Evolutionary conservation across 2,329 filamentous ascomycete genomes (phyloP).

Genomic region (Alternaria incomplexa): DNA sequence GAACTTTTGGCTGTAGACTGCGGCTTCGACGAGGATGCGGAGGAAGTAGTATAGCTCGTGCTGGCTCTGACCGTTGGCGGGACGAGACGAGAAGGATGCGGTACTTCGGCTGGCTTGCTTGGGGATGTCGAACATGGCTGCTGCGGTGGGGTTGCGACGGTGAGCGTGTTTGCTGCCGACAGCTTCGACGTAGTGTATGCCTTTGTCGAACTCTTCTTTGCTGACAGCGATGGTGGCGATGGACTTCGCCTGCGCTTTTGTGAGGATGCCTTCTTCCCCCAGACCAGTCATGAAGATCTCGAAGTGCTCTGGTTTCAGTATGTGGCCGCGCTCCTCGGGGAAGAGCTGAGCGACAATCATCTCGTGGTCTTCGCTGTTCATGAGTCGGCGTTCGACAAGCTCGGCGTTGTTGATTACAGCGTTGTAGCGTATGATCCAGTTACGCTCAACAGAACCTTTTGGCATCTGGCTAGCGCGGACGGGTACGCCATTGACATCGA

Average conservation of each 20-base stretch:
- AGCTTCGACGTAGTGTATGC: background rate
- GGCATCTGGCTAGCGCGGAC: slow-evolving; percentile 4
- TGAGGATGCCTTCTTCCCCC: slow-evolving; percentile 9
- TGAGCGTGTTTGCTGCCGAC: background rate
- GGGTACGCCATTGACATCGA: slow-evolving; percentile 1
- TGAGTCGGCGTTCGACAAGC: slow-evolving; percentile 3
- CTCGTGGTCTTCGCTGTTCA: slow-evolving; percentile 13
- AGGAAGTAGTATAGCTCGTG: slow-evolving; percentile 5
- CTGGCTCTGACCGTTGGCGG: background rate
- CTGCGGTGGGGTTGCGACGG: background rate
- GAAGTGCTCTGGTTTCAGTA: slow-evolving; percentile 11
- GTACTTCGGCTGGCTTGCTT: background rate
- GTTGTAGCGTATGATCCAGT: slow-evolving; percentile 16
- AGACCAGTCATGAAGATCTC: slow-evolving; percentile 12
- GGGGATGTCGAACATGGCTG: slow-evolving; percentile 11
- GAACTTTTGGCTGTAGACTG: slow-evolving; percentile 18
- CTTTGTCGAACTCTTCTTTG: slow-evolving; percentile 7
- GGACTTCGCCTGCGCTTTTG: background rate
- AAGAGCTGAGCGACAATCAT: slow-evolving; percentile 13
- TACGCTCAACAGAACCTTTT: slow-evolving; percentile 4
- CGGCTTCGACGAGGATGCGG: slow-evolving; percentile 17
- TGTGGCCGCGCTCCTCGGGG: background rate
- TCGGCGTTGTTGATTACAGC: background rate
- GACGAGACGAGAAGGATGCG: background rate
- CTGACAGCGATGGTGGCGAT: slow-evolving; percentile 1